Base-by-base conservation (phyloP, 2,329 filamentous ascomycete species). In the Nothophoma quercina region DNA sequence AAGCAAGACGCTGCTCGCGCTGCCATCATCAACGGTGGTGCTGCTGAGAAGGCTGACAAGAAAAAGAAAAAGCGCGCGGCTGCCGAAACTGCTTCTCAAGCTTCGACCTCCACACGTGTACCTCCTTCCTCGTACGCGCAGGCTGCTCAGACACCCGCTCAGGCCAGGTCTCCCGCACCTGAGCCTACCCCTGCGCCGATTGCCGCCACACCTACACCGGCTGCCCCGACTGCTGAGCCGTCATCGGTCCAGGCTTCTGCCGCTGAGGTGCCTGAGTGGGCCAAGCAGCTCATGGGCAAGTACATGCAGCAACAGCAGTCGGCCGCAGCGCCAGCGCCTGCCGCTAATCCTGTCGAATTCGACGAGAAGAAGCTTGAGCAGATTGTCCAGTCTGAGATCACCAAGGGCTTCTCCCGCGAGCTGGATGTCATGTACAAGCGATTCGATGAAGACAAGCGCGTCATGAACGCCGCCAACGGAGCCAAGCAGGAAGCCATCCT, bases 401-500 rank as follows among this genome's bases (percentile, higher is more conserved):
- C 75, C 49, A 79, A 79, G 59, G 64, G 61, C 34, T 67, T 75
- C 33, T 55, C 65, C 38, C 76, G 76, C 42, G 81, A 86, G 53
- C 73, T 88, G 18, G 81, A 83, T 26, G 73, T 73, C 7, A 73
- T 88, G 33, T 84, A 87, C 65, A 79, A 78, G 55, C 84, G 83
- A 35, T 81, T 88, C 76, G 88, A 81, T 72, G 86, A 90, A 40
- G 92, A 96, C 62, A 84, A 83, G 64, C 83, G 84, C 48, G 81
- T 83, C 34, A 82, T 86, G 67, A 85, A 87, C 65, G 84, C 85
- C 42, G 81, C 85, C 15, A 81, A 82, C 30, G 78, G 81, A 32
- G 83, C 85, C n/a, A 86, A 87, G 67, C 87, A 89, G 66, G 86
- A 90, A 62, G 85, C 87, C 32, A 80, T 90, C 16, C 80, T 91